phyloP scores from a whole-genome alignment of 148 eudicot species.

The Fagopyrum esculentum region DNA sequence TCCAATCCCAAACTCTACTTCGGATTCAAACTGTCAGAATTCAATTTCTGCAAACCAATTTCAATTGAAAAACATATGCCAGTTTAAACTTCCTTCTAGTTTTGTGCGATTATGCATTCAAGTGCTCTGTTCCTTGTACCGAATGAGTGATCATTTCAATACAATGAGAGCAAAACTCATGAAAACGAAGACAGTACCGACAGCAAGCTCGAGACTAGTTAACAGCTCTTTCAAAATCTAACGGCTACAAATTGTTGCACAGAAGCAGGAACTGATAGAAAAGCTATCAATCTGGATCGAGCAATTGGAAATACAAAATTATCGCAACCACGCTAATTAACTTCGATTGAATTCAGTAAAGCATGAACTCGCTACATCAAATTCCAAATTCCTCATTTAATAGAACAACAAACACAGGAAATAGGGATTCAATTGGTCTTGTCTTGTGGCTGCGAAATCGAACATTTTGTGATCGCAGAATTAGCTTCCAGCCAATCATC shows the following conservation, averaged over 20 bases:
- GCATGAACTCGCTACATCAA: neutral
- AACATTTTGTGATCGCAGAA: neutral
- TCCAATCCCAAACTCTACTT: neutral
- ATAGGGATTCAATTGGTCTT: constrained; percentile 4
- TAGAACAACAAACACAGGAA: neutral
- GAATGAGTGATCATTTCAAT: neutral
- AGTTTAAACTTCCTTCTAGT: neutral
- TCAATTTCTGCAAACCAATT: neutral
- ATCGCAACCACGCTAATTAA: neutral
- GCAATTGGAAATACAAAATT: neutral
- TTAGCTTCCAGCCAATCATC: neutral
- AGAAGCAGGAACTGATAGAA: neutral
- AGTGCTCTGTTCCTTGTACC: constrained; percentile 1
- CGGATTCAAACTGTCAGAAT: neutral
- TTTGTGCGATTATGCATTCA: neutral
- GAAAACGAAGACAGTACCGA: neutral
- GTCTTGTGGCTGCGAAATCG: neutral
- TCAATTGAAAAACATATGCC: neutral
- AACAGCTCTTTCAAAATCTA: neutral
- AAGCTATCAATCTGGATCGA: neutral
- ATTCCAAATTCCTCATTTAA: neutral
- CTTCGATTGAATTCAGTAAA: neutral
- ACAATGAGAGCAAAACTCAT: neutral
- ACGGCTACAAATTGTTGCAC: neutral
- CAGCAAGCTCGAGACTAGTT: neutral